Conservation (phyloP, 164 flowering plant genomes). For the Umbellularia californica region DNA sequence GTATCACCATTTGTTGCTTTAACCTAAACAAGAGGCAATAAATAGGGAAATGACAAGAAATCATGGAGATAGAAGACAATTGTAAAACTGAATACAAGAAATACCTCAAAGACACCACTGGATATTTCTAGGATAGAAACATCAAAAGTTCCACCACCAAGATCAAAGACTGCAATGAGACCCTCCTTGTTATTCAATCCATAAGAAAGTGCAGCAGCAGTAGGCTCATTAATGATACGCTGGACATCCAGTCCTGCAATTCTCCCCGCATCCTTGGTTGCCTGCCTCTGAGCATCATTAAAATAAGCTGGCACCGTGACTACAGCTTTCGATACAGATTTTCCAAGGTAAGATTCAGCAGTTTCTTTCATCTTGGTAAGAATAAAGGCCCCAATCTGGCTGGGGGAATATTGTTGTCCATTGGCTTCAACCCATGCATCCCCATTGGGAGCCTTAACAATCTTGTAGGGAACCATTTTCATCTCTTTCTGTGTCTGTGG, state of each 20-base stretch:
- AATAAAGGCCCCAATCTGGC: conserved; percentile 70
- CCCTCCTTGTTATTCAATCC: conserved; percentile 69
- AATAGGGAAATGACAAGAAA: neutral
- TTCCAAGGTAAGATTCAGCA: conserved; percentile 63
- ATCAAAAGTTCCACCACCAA: conserved; percentile 82
- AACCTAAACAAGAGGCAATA: conserved; percentile 15
- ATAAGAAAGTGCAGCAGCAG: conserved; percentile 75
- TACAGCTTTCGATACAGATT: conserved; percentile 53
- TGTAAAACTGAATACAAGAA: neutral
- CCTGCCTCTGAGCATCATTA: conserved; percentile 74
- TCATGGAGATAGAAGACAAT: neutral
- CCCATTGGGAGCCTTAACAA: conserved; percentile 64
- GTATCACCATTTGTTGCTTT: conserved; percentile 86
- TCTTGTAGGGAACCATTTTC: conserved; percentile 74
- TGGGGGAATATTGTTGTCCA: conserved; percentile 61
- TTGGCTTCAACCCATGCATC: conserved; percentile 78
- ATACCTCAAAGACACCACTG: conserved; percentile 70
- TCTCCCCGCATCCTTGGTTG: conserved; percentile 74
- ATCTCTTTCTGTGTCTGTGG: conserved; percentile 67
- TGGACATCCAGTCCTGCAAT: conserved; percentile 67
- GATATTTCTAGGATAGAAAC: conserved; percentile 65
- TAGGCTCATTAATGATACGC: conserved; percentile 72
- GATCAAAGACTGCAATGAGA: conserved; percentile 64
- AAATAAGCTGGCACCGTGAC: conserved; percentile 72
- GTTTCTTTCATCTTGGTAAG: conserved; percentile 75